Percentiles rank a stretch among this genome's conserved stretches.
Conservation (phyloP, 2,329 filamentous ascomycete species). For the Fusarium camptoceras region DNA sequence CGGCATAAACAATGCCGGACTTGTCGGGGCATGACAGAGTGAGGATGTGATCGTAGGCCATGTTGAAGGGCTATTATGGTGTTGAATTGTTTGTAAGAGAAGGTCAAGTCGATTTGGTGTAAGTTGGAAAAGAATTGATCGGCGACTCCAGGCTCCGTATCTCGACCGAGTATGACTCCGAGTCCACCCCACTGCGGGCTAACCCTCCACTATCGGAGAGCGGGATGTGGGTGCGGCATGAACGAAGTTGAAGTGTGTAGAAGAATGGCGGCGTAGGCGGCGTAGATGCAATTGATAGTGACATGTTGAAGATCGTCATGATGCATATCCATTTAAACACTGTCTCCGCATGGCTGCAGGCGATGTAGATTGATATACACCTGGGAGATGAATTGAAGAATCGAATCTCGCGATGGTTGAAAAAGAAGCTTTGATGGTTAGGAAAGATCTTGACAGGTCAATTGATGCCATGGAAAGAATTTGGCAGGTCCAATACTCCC, state of each 20-base stretch:
- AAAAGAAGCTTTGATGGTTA: not conserved
- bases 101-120: not conserved
- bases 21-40: constrained; percentile 88
- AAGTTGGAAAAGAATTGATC: constrained; percentile 19
- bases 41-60: constrained; percentile 74
- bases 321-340: constrained; percentile 17
- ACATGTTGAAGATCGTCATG: constrained; percentile 4
- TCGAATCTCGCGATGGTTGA: not conserved
- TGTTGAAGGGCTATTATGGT: constrained; percentile 42
- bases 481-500: not conserved
- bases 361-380: constrained; percentile 2
- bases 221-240: constrained; percentile 11
- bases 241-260: not conserved
- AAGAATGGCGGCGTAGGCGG: not conserved
- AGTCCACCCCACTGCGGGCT: constrained; percentile 47
- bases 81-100: not conserved
- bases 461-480: not conserved
- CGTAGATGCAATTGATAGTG: not conserved
- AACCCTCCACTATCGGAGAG: constrained; percentile 41
- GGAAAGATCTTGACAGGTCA: not conserved
- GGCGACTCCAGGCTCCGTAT: constrained; percentile 7
- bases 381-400: not conserved
- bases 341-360: constrained; percentile 28
- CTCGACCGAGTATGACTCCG: constrained; percentile 35
- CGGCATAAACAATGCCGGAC: constrained; percentile 85